Percentiles rank a stretch among this genome's conserved stretches.
Conservation (phyloP, 257 asterid genomes). For the Phtheirospermum japonicum region DNA sequence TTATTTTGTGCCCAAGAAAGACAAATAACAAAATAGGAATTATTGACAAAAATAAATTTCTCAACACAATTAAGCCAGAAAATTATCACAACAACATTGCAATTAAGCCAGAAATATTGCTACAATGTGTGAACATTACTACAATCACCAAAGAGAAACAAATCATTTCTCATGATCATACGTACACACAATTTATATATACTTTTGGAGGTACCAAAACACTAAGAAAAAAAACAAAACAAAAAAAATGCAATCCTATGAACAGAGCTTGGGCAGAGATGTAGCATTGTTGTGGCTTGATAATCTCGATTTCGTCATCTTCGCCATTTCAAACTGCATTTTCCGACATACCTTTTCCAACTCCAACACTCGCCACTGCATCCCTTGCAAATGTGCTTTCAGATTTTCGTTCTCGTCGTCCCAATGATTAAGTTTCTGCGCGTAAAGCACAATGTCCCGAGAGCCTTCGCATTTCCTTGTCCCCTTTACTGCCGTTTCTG, state of each 20-base stretch:
- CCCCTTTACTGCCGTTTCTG: slow-evolving; percentile 1
- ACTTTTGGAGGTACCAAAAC: background rate
- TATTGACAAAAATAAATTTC: too few relatives aligned
- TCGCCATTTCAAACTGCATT: slow-evolving; percentile 72
- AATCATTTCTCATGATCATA: too few relatives aligned
- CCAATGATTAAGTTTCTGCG: slow-evolving; percentile 51
- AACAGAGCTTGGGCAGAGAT: slow-evolving; percentile 78
- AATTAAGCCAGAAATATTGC: too few relatives aligned
- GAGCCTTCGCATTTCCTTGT: slow-evolving; percentile 29
- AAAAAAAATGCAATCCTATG: slow-evolving; percentile 30
- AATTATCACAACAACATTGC: too few relatives aligned
- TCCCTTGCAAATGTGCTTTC: slow-evolving; percentile 67
- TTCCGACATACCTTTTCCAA: slow-evolving; percentile 67
- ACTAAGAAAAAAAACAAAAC: background rate
- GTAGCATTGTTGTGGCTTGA: slow-evolving; percentile 44
- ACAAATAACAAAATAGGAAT: too few relatives aligned
- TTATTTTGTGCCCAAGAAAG: too few relatives aligned
- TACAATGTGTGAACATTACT: too few relatives aligned
- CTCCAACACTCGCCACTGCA: slow-evolving; percentile 85
- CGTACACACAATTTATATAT: too few relatives aligned
- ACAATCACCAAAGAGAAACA: too few relatives aligned
- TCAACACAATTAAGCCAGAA: too few relatives aligned
- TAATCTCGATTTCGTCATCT: slow-evolving; percentile 66
- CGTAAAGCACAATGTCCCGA: slow-evolving; percentile 68
- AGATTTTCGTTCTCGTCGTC: slow-evolving; percentile 69